phyloP scores from a whole-genome alignment of 192 early-diverging fungal species.

The Linnemannia schmuckeri region DNA sequence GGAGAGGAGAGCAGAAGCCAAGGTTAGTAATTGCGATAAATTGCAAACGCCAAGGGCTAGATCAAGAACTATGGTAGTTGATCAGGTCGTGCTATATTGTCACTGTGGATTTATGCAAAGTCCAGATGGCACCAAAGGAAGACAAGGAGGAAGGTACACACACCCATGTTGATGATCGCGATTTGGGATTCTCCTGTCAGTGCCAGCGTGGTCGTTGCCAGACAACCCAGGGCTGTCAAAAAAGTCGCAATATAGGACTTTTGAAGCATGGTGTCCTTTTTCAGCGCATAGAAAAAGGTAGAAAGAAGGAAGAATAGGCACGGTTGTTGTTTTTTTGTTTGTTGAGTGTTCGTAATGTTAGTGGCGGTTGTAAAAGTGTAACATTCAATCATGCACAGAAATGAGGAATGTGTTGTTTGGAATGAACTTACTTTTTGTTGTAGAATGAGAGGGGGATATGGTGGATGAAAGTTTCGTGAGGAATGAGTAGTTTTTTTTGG shows the following conservation, averaged over 20 bases:
- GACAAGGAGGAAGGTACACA: not conserved
- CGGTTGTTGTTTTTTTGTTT: not conserved
- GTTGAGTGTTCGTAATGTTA: not conserved
- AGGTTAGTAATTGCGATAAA: too few species aligned
- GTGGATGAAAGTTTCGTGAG: too few species aligned
- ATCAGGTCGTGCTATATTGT: not conserved
- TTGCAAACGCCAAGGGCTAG: too few species aligned
- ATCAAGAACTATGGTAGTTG: too few species aligned
- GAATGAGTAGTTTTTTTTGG: not conserved
- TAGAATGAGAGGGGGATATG: too few species aligned
- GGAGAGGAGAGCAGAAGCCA: too few species aligned
- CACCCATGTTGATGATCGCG: conserved; percentile 10
- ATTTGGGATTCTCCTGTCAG: not conserved
- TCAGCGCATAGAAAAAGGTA: not conserved
- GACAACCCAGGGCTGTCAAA: not conserved
- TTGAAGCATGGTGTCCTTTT: not conserved
- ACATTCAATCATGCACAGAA: not conserved
- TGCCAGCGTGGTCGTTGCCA: not conserved
- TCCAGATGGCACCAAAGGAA: not conserved
- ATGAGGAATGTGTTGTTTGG: too few species aligned
- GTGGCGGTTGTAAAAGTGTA: not conserved
- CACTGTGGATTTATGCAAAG: not conserved
- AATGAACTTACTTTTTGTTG: too few species aligned
- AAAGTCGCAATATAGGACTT: not conserved
- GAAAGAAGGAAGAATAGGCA: not conserved